Conservation (phyloP, 495 filamentous ascomycete species). For the Daldinia grandis region DNA sequence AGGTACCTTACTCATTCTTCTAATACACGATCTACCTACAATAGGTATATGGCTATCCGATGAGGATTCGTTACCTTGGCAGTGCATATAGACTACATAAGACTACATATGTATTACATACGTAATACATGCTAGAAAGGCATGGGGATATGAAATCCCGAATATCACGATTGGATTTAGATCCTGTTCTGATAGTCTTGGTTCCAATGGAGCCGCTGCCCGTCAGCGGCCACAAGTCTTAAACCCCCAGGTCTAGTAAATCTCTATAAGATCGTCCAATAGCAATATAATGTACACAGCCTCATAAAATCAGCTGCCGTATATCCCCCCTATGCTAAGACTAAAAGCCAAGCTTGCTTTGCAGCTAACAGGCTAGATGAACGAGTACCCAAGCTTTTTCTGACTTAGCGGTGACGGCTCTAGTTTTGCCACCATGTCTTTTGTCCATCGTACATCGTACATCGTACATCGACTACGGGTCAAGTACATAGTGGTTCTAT, state of each 20-base stretch:
- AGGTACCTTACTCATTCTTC: background rate
- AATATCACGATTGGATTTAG: constrained; percentile 21
- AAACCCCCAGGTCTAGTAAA: constrained; percentile 7
- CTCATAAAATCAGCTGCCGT: constrained; percentile 34
- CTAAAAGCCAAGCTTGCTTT: constrained; percentile 23
- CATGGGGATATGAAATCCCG: constrained; percentile 13
- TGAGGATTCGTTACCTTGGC: constrained; percentile 17
- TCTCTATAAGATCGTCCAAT: constrained; percentile 21
- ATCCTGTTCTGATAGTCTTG: constrained; percentile 15
- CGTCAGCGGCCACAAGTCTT: constrained; percentile 22
- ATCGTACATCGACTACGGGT: background rate
- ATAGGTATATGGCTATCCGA: constrained; percentile 11
- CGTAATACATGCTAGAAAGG: constrained; percentile 4
- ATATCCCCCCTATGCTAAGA: constrained; percentile 7
- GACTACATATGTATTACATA: background rate
- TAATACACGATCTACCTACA: background rate
- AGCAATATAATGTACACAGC: constrained; percentile 24
- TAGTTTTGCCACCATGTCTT: constrained; percentile 27
- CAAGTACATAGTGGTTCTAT: constrained; percentile 9
- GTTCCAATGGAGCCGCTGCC: constrained; percentile 8
- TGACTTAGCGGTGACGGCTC: constrained; percentile 37
- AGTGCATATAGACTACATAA: constrained; percentile 7
- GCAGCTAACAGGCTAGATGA: constrained; percentile 27
- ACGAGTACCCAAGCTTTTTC: constrained; percentile 26
- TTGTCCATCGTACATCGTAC: constrained; percentile 18